A percentile compares a stretch with the other conserved stretches of the same genome.
These are phyloP conservation scores for Lepidium didymum DNA, from an alignment of 345 rosid species.

Conservation along the genomic window DNA sequence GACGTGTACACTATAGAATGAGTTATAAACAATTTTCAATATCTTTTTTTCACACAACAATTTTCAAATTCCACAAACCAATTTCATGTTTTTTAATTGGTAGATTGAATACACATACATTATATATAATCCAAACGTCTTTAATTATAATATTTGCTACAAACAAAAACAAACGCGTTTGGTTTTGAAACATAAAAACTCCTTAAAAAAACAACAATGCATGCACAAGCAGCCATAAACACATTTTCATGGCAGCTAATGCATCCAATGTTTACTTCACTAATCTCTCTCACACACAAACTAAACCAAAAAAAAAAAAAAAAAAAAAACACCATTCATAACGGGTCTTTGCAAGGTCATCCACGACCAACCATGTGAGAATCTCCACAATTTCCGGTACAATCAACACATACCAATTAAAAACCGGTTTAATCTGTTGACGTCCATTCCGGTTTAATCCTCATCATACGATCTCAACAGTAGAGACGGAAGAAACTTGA, in stretches of 20 bases:
- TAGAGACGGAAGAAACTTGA: constrained; percentile 58
- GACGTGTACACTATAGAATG: too few species aligned
- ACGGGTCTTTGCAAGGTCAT: constrained; percentile 20
- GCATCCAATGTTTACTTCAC: constrained; percentile 28
- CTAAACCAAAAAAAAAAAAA: constrained; percentile 1
- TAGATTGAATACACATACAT: too few species aligned
- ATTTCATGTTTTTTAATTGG: too few species aligned
- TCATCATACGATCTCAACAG: constrained; percentile 29
- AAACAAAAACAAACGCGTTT: neutral
- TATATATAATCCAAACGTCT: neutral
- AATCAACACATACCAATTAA: neutral
- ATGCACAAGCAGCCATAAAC: constrained; percentile 32
- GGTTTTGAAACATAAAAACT: neutral
- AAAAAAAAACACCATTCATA: neutral
- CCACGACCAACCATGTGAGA: constrained; percentile 15
- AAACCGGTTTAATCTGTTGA: neutral
- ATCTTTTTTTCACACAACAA: too few species aligned
- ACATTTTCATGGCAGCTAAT: constrained; percentile 29
- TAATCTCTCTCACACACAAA: neutral
- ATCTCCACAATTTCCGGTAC: constrained; percentile 3
- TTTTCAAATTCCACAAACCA: too few species aligned
- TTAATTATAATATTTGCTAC: neutral
- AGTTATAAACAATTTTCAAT: too few species aligned
- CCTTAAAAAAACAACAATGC: constrained; percentile 12
- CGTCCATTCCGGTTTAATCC: neutral